A percentile compares a stretch with the other conserved stretches of the same genome.
Conservation (phyloP, 2,329 filamentous ascomycete genomes). For the Coniella lustricola region DNA sequence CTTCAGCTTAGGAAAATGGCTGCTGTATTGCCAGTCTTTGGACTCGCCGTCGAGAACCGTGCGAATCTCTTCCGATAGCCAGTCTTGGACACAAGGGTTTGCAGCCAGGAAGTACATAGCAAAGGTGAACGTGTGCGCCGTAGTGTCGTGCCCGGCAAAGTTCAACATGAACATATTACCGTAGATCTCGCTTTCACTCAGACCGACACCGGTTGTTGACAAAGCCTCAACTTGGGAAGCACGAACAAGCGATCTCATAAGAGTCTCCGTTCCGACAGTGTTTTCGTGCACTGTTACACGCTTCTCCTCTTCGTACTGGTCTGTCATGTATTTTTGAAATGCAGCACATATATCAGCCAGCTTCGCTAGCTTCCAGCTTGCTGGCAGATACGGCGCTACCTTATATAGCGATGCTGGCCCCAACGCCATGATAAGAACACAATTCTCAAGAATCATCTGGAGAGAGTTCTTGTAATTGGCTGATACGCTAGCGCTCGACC, state of each 20-base stretch:
- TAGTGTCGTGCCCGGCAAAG: slow-evolving; percentile 5
- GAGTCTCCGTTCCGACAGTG: neutral
- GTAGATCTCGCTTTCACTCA: slow-evolving; percentile 37
- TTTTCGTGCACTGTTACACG: neutral
- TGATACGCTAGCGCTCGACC: slow-evolving; percentile 3
- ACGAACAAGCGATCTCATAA: slow-evolving; percentile 1
- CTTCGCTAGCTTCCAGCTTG: too few relatives aligned
- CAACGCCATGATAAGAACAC: slow-evolving; percentile 21
- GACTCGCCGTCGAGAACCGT: neutral
- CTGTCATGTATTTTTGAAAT: slow-evolving; percentile 24
- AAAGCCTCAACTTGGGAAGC: neutral
- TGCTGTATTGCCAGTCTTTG: neutral
- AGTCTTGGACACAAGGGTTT: neutral
- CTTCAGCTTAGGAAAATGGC: neutral
- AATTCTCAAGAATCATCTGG: slow-evolving; percentile 22
- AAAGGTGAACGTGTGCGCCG: neutral
- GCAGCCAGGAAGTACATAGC: neutral
- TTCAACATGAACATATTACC: slow-evolving; percentile 25
- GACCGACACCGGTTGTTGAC: slow-evolving; percentile 10
- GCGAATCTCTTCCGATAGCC: slow-evolving; percentile 1
- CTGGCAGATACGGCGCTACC: too few relatives aligned
- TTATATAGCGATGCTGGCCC: too few relatives aligned
- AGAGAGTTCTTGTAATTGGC: neutral
- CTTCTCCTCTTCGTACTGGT: slow-evolving; percentile 25
- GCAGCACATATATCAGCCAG: slow-evolving; percentile 19